Evolutionary conservation across 768 basidiomycete species (phyloP).

Genomic region (Kockovaella imperatae): DNA sequence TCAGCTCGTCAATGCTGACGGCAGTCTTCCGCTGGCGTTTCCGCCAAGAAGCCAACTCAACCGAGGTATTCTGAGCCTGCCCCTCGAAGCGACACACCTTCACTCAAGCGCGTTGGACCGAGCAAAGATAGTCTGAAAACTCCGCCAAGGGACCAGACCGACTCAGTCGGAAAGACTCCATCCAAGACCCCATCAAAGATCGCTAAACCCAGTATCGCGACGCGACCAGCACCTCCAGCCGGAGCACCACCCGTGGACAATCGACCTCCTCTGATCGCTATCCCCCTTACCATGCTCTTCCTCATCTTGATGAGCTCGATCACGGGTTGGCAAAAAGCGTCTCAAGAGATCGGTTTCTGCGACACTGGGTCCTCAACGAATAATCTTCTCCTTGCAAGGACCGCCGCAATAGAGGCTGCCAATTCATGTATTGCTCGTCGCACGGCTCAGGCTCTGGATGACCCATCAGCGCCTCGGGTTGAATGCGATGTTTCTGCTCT

Average conservation of each 20-base stretch:
- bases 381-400: constrained; percentile 22
- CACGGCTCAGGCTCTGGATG: constrained; percentile 12
- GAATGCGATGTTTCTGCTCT: constrained; percentile 37
- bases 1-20: constrained; percentile 2
- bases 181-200: no score
- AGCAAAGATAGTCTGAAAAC: constrained; percentile 25
- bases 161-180: constrained; percentile 2
- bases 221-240: constrained; percentile 6
- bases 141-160: constrained; percentile 25
- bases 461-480: constrained; percentile 10
- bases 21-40: constrained; percentile 26
- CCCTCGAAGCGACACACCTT: constrained; percentile 1
- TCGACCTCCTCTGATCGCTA: constrained; percentile 7
- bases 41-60: constrained; percentile 8
- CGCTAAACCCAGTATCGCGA: constrained; percentile 20
- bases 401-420: constrained; percentile 20
- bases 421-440: constrained; percentile 23
- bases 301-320: constrained; percentile 23
- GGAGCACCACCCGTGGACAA: constrained; percentile 7
- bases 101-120: constrained; percentile 23
- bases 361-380: constrained; percentile 39
- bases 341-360: constrained; percentile 44
- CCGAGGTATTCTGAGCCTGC: constrained; percentile 29
- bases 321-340: constrained; percentile 28
- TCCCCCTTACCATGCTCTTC: constrained; percentile 30